Evolutionary conservation across 257 asterid genomes (phyloP).

Genomic region (Scutellaria galericulata): DNA sequence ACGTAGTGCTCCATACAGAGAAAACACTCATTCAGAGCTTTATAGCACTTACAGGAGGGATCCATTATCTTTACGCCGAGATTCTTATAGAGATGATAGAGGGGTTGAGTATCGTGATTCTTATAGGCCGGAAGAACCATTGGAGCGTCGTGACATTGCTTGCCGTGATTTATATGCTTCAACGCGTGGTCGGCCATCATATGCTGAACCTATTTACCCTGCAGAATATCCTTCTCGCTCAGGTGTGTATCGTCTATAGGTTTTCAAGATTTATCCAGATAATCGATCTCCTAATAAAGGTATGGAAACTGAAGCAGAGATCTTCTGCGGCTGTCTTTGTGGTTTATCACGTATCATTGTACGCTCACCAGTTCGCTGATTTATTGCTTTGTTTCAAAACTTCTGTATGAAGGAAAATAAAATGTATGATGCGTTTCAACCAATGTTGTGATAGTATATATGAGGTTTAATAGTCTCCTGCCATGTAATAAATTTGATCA

Average conservation of each 20-base stretch:
- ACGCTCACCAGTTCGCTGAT: too few species aligned
- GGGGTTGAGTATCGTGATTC: constrained; percentile 40
- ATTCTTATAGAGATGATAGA: constrained; percentile 38
- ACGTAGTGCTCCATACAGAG: constrained; percentile 39
- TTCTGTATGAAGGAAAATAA: too few species aligned
- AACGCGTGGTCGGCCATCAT: constrained; percentile 41
- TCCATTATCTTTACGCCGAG: constrained; percentile 32
- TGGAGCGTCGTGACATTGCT: constrained; percentile 37
- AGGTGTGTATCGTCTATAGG: constrained; percentile 43
- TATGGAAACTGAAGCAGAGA: not conserved
- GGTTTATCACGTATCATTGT: not conserved
- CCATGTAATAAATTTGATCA: too few species aligned
- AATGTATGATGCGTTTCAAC: too few species aligned
- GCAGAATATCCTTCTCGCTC: constrained; percentile 41
- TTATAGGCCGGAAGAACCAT: constrained; percentile 43
- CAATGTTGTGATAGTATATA: too few species aligned
- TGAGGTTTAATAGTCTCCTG: too few species aligned
- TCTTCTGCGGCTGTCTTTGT: constrained; percentile 8
- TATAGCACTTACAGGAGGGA: constrained; percentile 40
- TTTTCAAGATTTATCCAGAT: not conserved
- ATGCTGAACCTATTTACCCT: constrained; percentile 42
- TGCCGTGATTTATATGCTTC: constrained; percentile 44
- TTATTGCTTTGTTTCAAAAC: too few species aligned
- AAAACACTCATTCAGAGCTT: constrained; percentile 33
- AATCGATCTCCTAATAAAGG: constrained; percentile 8